These are phyloP conservation scores for Tetrapisispora iriomotensis DNA, from an alignment of 805 yeast genomes.

Conservation along the genomic window DNA sequence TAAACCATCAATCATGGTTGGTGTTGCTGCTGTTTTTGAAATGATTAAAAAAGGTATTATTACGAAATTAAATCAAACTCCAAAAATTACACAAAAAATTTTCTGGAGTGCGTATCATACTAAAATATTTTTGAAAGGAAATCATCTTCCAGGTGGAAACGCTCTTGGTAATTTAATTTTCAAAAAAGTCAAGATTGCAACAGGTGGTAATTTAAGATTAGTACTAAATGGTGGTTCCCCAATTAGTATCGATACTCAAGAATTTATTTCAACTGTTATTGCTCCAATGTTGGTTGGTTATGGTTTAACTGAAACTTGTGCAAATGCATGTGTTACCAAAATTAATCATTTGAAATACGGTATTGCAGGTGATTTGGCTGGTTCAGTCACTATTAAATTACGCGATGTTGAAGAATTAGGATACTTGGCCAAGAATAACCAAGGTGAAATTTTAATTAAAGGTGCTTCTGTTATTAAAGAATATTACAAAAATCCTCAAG, in stretches of 20 bases:
- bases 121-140: conserved; percentile 52
- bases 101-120: conserved; percentile 85
- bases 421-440: conserved; percentile 78
- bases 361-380: conserved; percentile 73
- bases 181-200: conserved; percentile 83
- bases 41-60: conserved; percentile 85
- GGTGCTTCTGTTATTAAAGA: conserved; percentile 68
- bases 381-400: conserved; percentile 77
- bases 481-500: conserved; percentile 75
- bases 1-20: conserved; percentile 91
- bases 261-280: conserved; percentile 62
- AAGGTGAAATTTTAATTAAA: conserved; percentile 81
- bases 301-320: conserved; percentile 94
- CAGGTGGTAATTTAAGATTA: conserved; percentile 77
- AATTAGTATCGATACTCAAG: conserved; percentile 69
- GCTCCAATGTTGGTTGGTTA: conserved; percentile 90
- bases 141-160: conserved; percentile 65
- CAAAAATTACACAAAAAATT: conserved; percentile 59
- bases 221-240: conserved; percentile 92
- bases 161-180: conserved; percentile 60
- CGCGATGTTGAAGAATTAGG: conserved; percentile 89
- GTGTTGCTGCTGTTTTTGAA: conserved; percentile 99
- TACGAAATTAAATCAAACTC: conserved; percentile 57
- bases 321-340: conserved; percentile 66
- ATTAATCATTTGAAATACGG: conserved; percentile 60